A percentile compares a stretch with the other conserved stretches of the same genome.
phyloP scores from a whole-genome alignment of 805 yeast genomes.

The Saccharomycopsis capsularis region DNA sequence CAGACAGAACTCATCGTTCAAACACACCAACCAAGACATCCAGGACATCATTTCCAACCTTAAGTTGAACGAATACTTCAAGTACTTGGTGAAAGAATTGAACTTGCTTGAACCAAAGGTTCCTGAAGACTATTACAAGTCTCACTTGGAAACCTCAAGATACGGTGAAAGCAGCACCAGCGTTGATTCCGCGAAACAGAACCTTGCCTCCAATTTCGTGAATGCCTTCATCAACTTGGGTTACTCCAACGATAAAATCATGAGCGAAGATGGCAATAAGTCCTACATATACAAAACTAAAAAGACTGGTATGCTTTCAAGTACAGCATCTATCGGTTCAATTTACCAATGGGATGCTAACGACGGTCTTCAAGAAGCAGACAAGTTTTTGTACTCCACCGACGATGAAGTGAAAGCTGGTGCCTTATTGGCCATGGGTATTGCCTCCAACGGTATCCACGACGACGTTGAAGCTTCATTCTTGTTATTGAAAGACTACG shows the following conservation, averaged over 20 bases:
- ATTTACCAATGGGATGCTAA: constrained; percentile 85
- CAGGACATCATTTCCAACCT: constrained; percentile 82
- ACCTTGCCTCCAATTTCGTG: constrained; percentile 90
- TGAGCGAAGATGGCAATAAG: constrained; percentile 64
- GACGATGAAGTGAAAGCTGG: constrained; percentile 93
- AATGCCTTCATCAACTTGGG: constrained; percentile 90
- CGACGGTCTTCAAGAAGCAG: constrained; percentile 85
- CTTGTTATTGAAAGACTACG: constrained; percentile 77
- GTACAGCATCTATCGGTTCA: constrained; percentile 88
- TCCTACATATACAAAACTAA: constrained; percentile 90
- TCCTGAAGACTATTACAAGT: constrained; percentile 91
- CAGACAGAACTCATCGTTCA: constrained; percentile 76
- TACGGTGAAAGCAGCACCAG: constrained; percentile 46
- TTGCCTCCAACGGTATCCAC: constrained; percentile 85
- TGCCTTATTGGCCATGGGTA: constrained; percentile 91
- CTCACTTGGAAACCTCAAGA: constrained; percentile 72
- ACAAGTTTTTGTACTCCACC: constrained; percentile 77
- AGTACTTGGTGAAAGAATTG: constrained; percentile 76
- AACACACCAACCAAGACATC: constrained; percentile 55
- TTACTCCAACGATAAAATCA: constrained; percentile 74
- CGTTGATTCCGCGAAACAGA: constrained; percentile 90
- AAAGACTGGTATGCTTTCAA: constrained; percentile 83
- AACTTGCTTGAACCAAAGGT: constrained; percentile 83
- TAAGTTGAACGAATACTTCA: constrained; percentile 69
- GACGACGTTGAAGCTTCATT: constrained; percentile 94